Evolutionary conservation across 352 stramenopile genomes (phyloP), one percentile per base, ranked within the genome.

Genomic region (Globisporangium parvum): DNA sequence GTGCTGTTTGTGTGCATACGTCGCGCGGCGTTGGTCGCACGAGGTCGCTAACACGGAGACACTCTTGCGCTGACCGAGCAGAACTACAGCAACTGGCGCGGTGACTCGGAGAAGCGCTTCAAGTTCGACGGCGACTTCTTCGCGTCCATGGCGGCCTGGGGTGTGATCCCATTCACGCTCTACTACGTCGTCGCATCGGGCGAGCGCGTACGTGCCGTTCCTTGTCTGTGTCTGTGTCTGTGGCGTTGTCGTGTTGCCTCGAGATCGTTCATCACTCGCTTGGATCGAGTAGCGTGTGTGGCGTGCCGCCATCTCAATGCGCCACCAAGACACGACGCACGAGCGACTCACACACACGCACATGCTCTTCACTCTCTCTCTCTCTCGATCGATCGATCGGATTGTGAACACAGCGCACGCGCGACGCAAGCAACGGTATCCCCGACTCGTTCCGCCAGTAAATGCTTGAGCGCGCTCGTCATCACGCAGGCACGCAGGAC

Each of bases 81-180:
- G 80, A 91, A 86, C 70, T 91, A 82, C 74, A 89, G 88, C 73
- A 91, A 91, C 68, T 91, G 80, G 80, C 78, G 80, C 60, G 80
- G 80, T 51, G 80, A 91, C 69, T 87, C 80, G 62, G 80, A 91
- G 66, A 86, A 87, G 67, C 80, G 80, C 53, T 91, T 91, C 70
- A 75, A 81, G 63, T 88, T 91, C 33, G 65, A 91, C 63, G 52
- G 53, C 44, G 12, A 76, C 17, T 89, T 91, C 70, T 91, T 88
- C 65, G 73, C 62, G 57, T 65, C 65, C 6, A 44, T 86, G 1
- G 51, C 62, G 5, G 70, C 63, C 31, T 89, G 76, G 76, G 78
- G 80, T 20, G 20, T 91, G 23, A 26, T 87, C 20, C 80, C 80
- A 24, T 88, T 75, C 58, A 56, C 55, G 18, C 31, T 87, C 53